A percentile compares a stretch with the other conserved stretches of the same genome.
These are phyloP conservation scores for Narthecium ossifragum DNA, from an alignment of 106 monocot genomes.

Conservation along the genomic window DNA sequence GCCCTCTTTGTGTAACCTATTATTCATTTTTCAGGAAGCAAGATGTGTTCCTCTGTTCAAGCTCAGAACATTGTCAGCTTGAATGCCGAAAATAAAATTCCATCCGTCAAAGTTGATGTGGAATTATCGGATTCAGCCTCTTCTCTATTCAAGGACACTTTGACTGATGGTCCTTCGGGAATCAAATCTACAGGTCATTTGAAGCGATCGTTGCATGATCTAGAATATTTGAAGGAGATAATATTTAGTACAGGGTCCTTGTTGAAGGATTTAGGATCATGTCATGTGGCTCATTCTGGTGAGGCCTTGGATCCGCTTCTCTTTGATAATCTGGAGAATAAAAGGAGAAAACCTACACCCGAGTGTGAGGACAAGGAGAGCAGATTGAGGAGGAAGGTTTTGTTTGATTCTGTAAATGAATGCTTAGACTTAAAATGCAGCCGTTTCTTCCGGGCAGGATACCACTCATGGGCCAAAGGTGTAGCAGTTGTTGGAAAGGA, in stretches of 20 bases:
- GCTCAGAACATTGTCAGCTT: constrained; percentile 17
- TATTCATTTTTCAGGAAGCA: constrained; percentile 24
- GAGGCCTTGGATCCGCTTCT: constrained; percentile 24
- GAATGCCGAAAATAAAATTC: constrained; percentile 6
- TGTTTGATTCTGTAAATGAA: constrained; percentile 78
- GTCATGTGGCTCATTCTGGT: background rate
- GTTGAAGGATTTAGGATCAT: constrained; percentile 7
- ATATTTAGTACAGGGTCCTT: constrained; percentile 12
- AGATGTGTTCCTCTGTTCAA: constrained; percentile 32
- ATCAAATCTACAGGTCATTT: too few relatives aligned
- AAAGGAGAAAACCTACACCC: too few relatives aligned
- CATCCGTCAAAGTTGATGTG: constrained; percentile 13
- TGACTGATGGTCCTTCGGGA: too few relatives aligned
- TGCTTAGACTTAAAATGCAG: constrained; percentile 41
- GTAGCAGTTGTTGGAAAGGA: constrained; percentile 10
- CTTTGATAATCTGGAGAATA: constrained; percentile 46
- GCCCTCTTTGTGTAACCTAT: too few relatives aligned
- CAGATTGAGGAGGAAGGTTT: constrained; percentile 38
- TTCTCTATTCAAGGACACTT: constrained; percentile 16
- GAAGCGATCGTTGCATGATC: constrained; percentile 16
- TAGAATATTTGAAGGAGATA: constrained; percentile 42
- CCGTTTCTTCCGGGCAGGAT: constrained; percentile 52
- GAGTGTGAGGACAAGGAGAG: constrained; percentile 21
- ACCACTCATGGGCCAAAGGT: constrained; percentile 57
- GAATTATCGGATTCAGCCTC: constrained; percentile 43